Evolutionary conservation across 768 basidiomycete species (phyloP).

Genomic region (Tulasnella calospora): DNA sequence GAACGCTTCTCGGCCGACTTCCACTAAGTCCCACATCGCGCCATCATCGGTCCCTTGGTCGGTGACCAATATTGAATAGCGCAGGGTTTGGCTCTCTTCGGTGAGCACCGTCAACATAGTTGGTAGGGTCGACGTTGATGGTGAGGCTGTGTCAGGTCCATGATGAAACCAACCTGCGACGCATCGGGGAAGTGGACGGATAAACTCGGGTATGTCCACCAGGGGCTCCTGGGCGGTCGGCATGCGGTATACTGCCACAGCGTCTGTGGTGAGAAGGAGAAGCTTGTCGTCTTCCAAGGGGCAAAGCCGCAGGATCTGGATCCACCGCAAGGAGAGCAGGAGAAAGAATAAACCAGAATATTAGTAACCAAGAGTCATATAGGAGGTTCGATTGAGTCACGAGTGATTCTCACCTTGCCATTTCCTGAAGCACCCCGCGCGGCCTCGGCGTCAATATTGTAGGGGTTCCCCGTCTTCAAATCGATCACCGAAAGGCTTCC

Average conservation of each 20-base stretch:
- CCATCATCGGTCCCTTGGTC: neutral
- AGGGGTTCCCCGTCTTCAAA: neutral
- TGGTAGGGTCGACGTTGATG: neutral
- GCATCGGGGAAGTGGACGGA: constrained; percentile 2
- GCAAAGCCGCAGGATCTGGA: constrained; percentile 10
- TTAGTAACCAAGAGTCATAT: constrained; percentile 5
- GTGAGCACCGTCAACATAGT: constrained; percentile 13
- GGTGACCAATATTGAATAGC: neutral
- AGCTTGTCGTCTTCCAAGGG: neutral
- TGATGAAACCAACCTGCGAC: constrained; percentile 11
- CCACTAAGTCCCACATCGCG: neutral
- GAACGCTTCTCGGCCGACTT: constrained; percentile 8
- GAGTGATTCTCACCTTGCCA: neutral
- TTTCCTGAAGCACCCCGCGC: constrained; percentile 6
- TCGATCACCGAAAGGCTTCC: constrained; percentile 4
- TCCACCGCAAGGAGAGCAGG: neutral
- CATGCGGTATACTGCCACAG: constrained; percentile 12
- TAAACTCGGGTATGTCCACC: constrained; percentile 2
- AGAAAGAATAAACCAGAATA: neutral
- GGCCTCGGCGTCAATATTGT: neutral
- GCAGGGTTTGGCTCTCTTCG: constrained; percentile 6
- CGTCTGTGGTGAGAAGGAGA: constrained; percentile 12
- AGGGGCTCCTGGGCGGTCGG: constrained; percentile 10
- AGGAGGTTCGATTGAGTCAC: constrained; percentile 8
- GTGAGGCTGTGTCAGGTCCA: neutral